Evolutionary conservation across 495 filamentous ascomycete genomes (phyloP).

Genomic region (Talaromyces liani): DNA sequence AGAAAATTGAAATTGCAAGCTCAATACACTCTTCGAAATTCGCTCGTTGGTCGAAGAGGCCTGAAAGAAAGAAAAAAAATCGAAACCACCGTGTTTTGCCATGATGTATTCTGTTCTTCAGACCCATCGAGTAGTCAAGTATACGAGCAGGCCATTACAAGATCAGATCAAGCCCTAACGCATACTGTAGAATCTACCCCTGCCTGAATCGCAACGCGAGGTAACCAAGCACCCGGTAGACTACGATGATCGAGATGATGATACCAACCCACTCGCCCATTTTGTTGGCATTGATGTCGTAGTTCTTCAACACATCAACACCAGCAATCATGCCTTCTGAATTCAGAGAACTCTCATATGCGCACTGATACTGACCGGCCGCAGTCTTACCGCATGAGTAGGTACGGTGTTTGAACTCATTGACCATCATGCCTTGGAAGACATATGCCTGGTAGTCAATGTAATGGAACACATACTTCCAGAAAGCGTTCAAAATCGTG

Average conservation of each 20-base stretch:
- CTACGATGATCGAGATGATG: background rate
- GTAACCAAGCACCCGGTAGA: background rate
- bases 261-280: background rate
- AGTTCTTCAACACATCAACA: background rate
- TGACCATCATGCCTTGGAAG: constrained; percentile 88
- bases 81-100: no score
- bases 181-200: background rate
- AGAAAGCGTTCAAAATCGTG: constrained; percentile 69
- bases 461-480: constrained; percentile 76
- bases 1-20: no score
- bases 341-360: background rate
- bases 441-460: constrained; percentile 82
- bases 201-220: background rate
- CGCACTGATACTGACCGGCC: background rate
- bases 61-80: no score
- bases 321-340: background rate
- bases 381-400: background rate
- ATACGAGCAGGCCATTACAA: no score
- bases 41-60: no score
- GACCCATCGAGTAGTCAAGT: no score
- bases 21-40: no score
- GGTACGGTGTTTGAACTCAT: constrained; percentile 50
- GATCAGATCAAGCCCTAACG: background rate
- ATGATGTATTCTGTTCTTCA: no score
- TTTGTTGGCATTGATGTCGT: background rate